Percentiles rank a stretch among this genome's conserved stretches.
Conservation (phyloP, 2,329 filamentous ascomycete genomes). For the Teratosphaeria nubilosa region DNA sequence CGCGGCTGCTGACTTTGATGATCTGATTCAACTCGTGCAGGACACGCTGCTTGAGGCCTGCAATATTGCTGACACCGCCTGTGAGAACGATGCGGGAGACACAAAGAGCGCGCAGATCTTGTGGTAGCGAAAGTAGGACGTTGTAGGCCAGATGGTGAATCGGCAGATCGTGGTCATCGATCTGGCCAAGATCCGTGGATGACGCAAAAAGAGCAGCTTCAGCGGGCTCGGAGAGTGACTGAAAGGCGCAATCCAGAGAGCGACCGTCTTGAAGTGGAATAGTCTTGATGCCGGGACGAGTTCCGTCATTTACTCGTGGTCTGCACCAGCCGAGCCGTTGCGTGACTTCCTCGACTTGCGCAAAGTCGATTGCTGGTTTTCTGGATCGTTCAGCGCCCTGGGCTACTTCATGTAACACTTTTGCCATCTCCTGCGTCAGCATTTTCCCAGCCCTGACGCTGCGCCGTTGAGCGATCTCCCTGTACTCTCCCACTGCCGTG, state of each 20-base stretch:
- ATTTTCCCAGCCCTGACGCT: slow-evolving; percentile 65
- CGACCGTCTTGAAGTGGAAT: slow-evolving; percentile 28
- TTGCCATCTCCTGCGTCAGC: slow-evolving; percentile 60
- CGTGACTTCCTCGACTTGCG: slow-evolving; percentile 72
- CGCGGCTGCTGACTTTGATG: slow-evolving; percentile 47
- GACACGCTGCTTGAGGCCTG: slow-evolving; percentile 69
- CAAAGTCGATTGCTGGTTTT: slow-evolving; percentile 45
- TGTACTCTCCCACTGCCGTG: slow-evolving; percentile 82
- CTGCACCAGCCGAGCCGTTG: slow-evolving; percentile 69
- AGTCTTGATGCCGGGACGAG: slow-evolving; percentile 17
- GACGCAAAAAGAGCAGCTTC: slow-evolving; percentile 64
- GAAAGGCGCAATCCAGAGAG: slow-evolving; percentile 48
- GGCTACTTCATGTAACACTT: slow-evolving; percentile 42
- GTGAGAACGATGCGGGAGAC: slow-evolving; percentile 84
- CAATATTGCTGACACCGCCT: slow-evolving; percentile 67
- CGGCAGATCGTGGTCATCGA: slow-evolving; percentile 81
- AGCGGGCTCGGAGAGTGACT: slow-evolving; percentile 60
- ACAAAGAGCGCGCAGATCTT: slow-evolving; percentile 74
- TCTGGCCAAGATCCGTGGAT: slow-evolving; percentile 42
- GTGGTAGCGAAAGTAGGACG: slow-evolving; percentile 61
- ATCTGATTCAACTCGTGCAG: slow-evolving; percentile 63
- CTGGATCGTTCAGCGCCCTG: slow-evolving; percentile 28
- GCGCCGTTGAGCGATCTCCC: slow-evolving; percentile 61
- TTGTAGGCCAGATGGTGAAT: slow-evolving; percentile 68
- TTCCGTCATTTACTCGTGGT: not conserved